These are phyloP conservation scores for Gastrolobium bilobum DNA, from an alignment of 306 rosid genomes.

Conservation along the genomic window DNA sequence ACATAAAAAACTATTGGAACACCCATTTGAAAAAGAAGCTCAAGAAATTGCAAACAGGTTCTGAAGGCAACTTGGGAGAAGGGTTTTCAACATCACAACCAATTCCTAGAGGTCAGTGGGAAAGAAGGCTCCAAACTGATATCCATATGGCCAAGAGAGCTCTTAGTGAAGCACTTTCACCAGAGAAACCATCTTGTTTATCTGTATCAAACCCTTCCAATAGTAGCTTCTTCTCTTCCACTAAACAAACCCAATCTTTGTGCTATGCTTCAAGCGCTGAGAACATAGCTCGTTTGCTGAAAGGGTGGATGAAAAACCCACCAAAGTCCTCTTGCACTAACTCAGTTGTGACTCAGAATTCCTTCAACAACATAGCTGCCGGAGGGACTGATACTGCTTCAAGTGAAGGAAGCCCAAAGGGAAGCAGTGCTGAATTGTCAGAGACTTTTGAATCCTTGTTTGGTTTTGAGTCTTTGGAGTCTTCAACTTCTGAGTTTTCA, in stretches of 20 bases:
- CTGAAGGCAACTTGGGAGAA: conserved; percentile 21
- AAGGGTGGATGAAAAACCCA: conserved; percentile 78
- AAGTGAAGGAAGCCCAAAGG: conserved; percentile 57
- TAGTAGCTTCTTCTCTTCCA: conserved; percentile 16
- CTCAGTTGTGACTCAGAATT: conserved; percentile 50
- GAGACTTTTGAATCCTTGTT: conserved; percentile 66
- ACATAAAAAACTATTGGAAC: conserved; percentile 57
- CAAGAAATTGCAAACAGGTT: conserved; percentile 40
- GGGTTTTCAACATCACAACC: conserved; percentile 31
- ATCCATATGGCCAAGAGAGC: conserved; percentile 66
- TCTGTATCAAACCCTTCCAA: conserved; percentile 46
- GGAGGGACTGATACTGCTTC: conserved; percentile 60
- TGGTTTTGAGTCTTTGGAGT: conserved; percentile 68
- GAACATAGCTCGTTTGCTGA: conserved; percentile 75
- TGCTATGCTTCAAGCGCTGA: conserved; percentile 79
- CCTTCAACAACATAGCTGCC: conserved; percentile 46
- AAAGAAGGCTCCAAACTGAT: conserved; percentile 54
- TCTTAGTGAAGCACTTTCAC: conserved; percentile 82
- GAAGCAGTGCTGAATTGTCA: conserved; percentile 46
- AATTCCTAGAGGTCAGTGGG: conserved; percentile 55
- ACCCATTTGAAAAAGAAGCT: conserved; percentile 55
- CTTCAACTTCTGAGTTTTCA: conserved; percentile 71
- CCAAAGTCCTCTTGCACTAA: conserved; percentile 55
- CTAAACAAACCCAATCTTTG: conserved; percentile 47
- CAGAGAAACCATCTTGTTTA: conserved; percentile 52